Evolutionary conservation across 495 filamentous ascomycete genomes (phyloP), one percentile per base, ranked within the genome.

Genomic region (Talaromyces thailandensis): DNA sequence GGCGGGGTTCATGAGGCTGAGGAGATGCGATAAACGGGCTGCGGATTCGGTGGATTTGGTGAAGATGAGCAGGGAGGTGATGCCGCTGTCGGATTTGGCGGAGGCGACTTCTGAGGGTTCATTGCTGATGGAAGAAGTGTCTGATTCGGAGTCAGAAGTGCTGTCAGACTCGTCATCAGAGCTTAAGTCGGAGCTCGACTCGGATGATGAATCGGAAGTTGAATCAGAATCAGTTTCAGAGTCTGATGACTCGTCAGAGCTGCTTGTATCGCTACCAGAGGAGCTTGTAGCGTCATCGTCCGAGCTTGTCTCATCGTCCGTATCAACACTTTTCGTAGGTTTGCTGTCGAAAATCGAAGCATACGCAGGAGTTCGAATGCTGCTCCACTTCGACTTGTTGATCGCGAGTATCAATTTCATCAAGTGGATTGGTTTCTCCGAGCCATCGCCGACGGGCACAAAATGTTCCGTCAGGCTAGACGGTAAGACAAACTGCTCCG

Each of bases 11-110:
- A 96, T 81, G 21, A 88, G 75, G 1, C 78, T 72, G n/a, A 98
- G 77, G 1, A 98, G 85, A 18, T 86, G 87, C 2, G 87, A 82
- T 14, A 98, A 83, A 50, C 94, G 88, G 18, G 87, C 82, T 24
- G 93, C 89, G 18, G 85, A 84, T 70, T 96, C 90, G 68, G 91
- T 96, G 60, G 86, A 91, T 62, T 90, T 90, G 52, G 91, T 92
- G 73, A 98, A 98, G 45, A 98, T 85, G 25, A 98, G 79, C 12
- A 88, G 84, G 1, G 73, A 76, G 12, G 63, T 68, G 55, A 40
- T 59, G 12, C 26, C 43, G 24, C 32, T 51, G 43, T 35, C 11
- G 62, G 28, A 52, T 40, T 59, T 26, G 35, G 16, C 25, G n/a
- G 59, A 3, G 25, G 21, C 16, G 12, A 18, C 28, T 52, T 8